Evolutionary conservation across 2,329 filamentous ascomycete species (phyloP).

Genomic region (Aspergillus sergii): DNA sequence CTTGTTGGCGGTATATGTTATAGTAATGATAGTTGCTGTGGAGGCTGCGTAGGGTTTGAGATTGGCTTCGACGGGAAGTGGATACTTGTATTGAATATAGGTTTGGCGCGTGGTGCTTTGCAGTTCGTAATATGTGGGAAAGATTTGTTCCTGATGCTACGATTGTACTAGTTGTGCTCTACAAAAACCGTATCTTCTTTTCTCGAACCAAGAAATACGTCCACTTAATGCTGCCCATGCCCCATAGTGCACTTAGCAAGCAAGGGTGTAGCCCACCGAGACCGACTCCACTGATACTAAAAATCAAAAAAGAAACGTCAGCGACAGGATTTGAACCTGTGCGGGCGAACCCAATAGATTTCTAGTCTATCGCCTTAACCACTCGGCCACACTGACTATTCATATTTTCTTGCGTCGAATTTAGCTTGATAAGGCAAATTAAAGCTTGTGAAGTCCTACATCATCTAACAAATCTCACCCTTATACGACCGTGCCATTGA

Average conservation of each 20-base stretch:
- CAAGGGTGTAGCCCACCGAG: background rate
- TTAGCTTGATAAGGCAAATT: too few species aligned
- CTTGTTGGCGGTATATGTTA: too few species aligned
- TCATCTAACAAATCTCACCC: too few species aligned
- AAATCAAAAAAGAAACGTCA: background rate
- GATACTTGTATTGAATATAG: too few species aligned
- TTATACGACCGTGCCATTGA: too few species aligned
- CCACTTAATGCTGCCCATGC: background rate
- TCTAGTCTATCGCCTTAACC: background rate
- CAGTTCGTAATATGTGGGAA: too few species aligned
- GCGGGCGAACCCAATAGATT: background rate
- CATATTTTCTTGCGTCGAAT: too few species aligned
- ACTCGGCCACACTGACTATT: background rate
- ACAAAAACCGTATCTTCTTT: fast-evolving
- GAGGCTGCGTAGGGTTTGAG: too few species aligned
- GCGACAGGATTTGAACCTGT: background rate
- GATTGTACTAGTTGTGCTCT: fast-evolving
- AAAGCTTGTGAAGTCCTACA: too few species aligned
- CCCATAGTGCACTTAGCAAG: background rate
- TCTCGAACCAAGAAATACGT: background rate
- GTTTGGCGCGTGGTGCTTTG: too few species aligned
- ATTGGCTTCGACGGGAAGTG: too few species aligned
- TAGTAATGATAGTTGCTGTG: too few species aligned
- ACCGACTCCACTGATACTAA: background rate
- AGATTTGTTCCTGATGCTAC: fast-evolving